Base-by-base conservation (phyloP, 2,329 filamentous ascomycete species). In the Beauveria asiatica region DNA sequence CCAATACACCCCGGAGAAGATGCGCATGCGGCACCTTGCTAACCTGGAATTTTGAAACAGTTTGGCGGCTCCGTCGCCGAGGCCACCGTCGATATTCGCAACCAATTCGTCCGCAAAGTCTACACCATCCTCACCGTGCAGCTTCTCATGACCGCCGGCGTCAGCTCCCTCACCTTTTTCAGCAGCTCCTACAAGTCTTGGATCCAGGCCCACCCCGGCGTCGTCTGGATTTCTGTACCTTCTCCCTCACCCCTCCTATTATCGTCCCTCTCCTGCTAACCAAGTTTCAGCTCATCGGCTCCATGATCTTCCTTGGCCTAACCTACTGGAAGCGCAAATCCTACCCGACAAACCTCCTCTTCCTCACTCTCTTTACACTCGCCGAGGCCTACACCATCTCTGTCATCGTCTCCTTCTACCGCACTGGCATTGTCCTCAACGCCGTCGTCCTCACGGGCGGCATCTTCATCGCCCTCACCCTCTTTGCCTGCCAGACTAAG, bases 81-180 rank as follows among this genome's bases (percentile, higher is more conserved):
- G 78, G 93, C 90, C 51, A 96, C 92, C 21, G 81, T 97, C 70
- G 92, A 96, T 70, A 96, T 99, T 72, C 89, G 93, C 67, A 96
- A 97, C 85, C 90, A 94, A 75, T 99, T 97, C 75, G 82, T 96
- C 68, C 88, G 92, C 75, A 97, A 97, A 80, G 94, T 99, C 71
- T 99, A 99, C 78, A 88, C 92, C 62, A 99, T 99, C 75, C 82
- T 99, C 77, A 96, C 94, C n/a, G 86, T 91, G 56, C 94, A 99
- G 74, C 86, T 99, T 58, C 79, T 97, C 70, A 85, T 88, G 61
- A 99, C 94, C 8, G 88, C 87, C 42, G 81, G 83, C 63, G 81
- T 97, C 66, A 92, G 89, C 77, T 83, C 87, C 63, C 76, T 97
- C 67, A 94, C 89, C 66, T 97, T 97, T 82, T 89, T 90, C 76